Evolutionary conservation across 2,329 filamentous ascomycete species (phyloP), one percentile per base, ranked within the genome.

Genomic region (Neonectria sp.): DNA sequence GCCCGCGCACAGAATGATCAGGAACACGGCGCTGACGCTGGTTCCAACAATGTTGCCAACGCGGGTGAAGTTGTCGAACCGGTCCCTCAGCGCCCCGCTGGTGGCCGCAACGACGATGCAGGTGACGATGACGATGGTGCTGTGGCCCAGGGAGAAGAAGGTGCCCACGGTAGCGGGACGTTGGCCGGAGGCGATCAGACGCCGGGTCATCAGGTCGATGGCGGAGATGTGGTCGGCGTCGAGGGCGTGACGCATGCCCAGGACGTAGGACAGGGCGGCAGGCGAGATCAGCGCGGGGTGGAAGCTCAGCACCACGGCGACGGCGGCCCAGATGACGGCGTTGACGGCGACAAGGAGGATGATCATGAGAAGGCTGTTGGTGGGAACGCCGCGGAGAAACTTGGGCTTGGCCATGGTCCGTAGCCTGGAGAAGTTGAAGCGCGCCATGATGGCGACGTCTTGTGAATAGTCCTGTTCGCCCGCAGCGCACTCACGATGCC

Each of bases 191-290:
- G 95, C 95, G 43, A 98, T 90, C 27, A 98, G 89, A 7, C 95
- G 91, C 3, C 96, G 89, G 1, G 96, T 98, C 91, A 97, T 97
- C 43, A 98, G 88, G 81, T 98, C 95, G 75, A 98, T 99, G 70
- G 95, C 95, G 74, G 82, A 82, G 75, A 88, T 89, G 79, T 98
- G 96, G 81, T 98, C 95, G n/a, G 95, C 96, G 77, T 98, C 96
- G 51, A 98, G 89, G n/a, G 95, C 95, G 84, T 98, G 95, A 48
- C 95, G 92, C 13, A 98, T 88, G 3, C 95, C 95, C 12, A 98
- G 88, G 0, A 94, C 94, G 80, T 97, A 98, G 29, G 95, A 91
- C 1, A 98, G 88, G 2, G 95, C 90, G 1, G 95, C 94, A 3
- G 95, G 92, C 2, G 93, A 93, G 56, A 95, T 89, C 69, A 98